phyloP scores from a whole-genome alignment of 192 early-diverging fungal genomes.

The Backusella morwellensis region DNA sequence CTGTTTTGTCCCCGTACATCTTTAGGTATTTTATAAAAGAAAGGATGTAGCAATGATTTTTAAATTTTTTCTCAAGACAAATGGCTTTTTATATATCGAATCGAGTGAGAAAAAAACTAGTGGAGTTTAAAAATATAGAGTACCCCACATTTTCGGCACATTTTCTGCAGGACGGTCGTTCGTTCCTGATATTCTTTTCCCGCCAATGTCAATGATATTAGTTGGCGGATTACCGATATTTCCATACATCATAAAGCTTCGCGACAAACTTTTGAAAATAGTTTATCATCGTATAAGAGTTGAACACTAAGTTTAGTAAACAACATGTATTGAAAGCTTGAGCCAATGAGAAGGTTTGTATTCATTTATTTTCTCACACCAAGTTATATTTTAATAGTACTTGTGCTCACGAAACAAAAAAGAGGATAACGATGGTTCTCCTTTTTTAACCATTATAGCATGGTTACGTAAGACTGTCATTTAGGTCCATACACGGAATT shows the following conservation, averaged over 20 bases:
- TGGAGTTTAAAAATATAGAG: not conserved
- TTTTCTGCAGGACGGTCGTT: not conserved
- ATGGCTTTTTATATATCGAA: not conserved
- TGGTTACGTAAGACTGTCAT: not conserved
- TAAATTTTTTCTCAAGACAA: not conserved
- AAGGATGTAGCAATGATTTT: not conserved
- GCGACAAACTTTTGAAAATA: not conserved
- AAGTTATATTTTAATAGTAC: not conserved
- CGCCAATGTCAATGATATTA: not conserved
- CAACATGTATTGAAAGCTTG: not conserved
- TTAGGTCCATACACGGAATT: not conserved
- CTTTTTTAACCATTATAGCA: not conserved
- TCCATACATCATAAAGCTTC: not conserved
- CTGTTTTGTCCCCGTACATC: not conserved
- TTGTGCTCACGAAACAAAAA: not conserved
- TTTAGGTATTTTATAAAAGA: not conserved
- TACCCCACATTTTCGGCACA: conserved; percentile 2
- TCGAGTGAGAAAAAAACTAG: not conserved
- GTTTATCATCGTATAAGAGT: not conserved
- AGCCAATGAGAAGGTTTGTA: not conserved
- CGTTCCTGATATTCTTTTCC: not conserved
- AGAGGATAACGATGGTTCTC: not conserved
- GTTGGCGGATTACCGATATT: not conserved
- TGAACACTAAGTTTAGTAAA: not conserved
- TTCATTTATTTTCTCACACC: not conserved